Conservation (phyloP, 305 asterid species). For the Salvia sclarea region DNA sequence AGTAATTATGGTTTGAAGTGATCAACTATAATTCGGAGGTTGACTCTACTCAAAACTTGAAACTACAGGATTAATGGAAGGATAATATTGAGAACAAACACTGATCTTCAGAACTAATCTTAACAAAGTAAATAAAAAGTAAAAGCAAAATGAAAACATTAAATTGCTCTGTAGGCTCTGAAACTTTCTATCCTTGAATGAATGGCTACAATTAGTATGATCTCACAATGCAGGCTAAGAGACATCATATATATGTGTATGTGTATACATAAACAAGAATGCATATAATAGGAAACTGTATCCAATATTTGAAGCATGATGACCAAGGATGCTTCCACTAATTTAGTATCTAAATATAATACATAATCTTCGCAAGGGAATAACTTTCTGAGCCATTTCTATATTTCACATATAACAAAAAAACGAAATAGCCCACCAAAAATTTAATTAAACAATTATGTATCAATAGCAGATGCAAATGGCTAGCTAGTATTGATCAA, state of each 20-base stretch:
- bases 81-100: not conserved
- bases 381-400: constrained; percentile 18
- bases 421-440: not conserved
- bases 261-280: not conserved
- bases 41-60: no score
- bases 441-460: not conserved
- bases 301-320: constrained; percentile 30
- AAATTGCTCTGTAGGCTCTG: not conserved
- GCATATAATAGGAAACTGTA: constrained; percentile 13
- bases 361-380: constrained; percentile 27
- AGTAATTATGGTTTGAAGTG: not conserved
- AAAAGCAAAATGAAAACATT: no score
- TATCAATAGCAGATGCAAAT: not conserved
- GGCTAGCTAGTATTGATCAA: not conserved
- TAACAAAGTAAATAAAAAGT: not conserved
- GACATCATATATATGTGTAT: not conserved
- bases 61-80: not conserved
- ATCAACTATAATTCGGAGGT: not conserved
- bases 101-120: not conserved
- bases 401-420: constrained; percentile 3
- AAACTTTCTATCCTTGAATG: not conserved
- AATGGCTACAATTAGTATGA: not conserved
- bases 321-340: constrained; percentile 35
- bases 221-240: not conserved
- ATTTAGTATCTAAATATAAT: constrained; percentile 12